Evolutionary conservation across 495 filamentous ascomycete species (phyloP), one percentile per base, ranked within the genome.

Genomic region (Aspergillus affinis): DNA sequence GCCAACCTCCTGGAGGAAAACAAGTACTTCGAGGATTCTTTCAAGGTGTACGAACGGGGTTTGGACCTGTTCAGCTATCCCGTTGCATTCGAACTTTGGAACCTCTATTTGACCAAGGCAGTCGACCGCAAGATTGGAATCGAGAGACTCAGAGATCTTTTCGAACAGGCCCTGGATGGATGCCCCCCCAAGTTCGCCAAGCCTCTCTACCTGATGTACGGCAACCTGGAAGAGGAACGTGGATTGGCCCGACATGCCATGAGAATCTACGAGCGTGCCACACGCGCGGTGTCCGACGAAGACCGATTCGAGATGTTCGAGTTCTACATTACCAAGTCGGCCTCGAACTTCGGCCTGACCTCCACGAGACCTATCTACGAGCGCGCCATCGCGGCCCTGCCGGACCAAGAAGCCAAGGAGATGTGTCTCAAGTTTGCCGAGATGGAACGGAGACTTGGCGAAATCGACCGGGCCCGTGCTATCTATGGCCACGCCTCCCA

Each of bases 361-460:
- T 98, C 94, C 7, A 96, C 94, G n/a, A 82, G 94, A 41, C 87
- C 91, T 0, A 98, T 99, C 71, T 99, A 99, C 78, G 94, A 98
- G 75, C 87, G 92, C 49, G 93, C 93, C 19, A 95, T 99, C 55
- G 87, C 89, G 6, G 89, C 92, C 23, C 79, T 99, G 27, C 94
- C 95, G 0, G 95, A 99, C 72, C 88, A 85, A 66, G 94, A 98
- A 76, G 94, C 94, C 6, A 88, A 90, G 67, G 90, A 95, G 64
- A 99, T 98, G 95, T 98, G 95, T 75, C 85, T 98, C 68, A 98
- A 97, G 70, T 99, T 97, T 62, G 95, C 94, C 9, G 94, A 99
- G 71, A 98, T 98, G 95, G 94, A 99, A 81, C 85, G 95, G 65
- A 74, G 94, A 19, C 85, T 99, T 0, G 94, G 94, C 55, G 94